Percentiles rank a stretch among this genome's conserved stretches.
These are phyloP conservation scores for Cercophora samala DNA, from an alignment of 495 filamentous ascomycete species.

Conservation along the genomic window DNA sequence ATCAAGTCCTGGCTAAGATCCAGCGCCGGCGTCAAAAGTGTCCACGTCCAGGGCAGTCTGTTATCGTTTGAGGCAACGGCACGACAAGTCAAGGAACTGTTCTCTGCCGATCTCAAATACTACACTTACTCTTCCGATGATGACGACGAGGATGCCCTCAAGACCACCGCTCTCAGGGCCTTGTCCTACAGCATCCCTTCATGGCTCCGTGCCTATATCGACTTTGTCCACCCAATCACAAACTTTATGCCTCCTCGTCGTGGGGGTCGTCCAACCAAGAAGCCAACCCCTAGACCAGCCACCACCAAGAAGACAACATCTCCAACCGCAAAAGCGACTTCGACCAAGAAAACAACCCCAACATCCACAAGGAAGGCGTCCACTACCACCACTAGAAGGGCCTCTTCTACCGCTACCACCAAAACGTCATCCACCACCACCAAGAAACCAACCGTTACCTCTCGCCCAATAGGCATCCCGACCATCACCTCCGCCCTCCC, in stretches of 20 bases:
- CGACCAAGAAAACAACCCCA: neutral
- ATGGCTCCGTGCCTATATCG: constrained; percentile 38
- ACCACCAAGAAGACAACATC: neutral
- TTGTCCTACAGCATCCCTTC: constrained; percentile 48
- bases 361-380: neutral
- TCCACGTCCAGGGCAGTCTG: constrained; percentile 29
- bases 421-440: constrained; percentile 1
- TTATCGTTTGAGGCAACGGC: constrained; percentile 38
- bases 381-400: neutral
- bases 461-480: neutral
- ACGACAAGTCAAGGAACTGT: constrained; percentile 32
- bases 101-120: constrained; percentile 37
- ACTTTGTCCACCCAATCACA: constrained; percentile 42
- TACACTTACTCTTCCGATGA: constrained; percentile 34
- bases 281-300: constrained; percentile 3
- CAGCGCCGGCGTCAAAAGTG: constrained; percentile 25
- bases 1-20: constrained; percentile 40
- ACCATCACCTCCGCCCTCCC: constrained; percentile 21
- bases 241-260: constrained; percentile 42
- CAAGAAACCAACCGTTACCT: neutral
- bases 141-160: constrained; percentile 1
- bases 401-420: neutral
- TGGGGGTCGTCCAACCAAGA: neutral
- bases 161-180: constrained; percentile 29
- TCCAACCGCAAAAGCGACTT: constrained; percentile 2